Conservation (phyloP, 768 basidiomycete species). For the Boletus tomentosulus region DNA sequence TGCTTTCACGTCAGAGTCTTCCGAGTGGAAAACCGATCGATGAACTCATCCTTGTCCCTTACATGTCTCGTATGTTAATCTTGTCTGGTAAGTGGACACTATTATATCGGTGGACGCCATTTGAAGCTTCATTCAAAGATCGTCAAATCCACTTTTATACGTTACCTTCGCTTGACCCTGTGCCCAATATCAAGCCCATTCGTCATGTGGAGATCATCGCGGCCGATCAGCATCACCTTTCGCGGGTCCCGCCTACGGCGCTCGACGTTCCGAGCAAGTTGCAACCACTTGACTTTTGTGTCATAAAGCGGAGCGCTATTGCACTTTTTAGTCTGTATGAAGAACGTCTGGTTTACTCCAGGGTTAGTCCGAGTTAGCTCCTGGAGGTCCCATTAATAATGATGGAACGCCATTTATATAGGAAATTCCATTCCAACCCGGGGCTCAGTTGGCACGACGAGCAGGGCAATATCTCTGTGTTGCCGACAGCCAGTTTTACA, state of each 20-base stretch:
- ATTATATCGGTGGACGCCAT: not conserved
- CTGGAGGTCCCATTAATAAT: not conserved
- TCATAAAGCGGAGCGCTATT: conserved; percentile 65
- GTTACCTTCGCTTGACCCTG: conserved; percentile 74
- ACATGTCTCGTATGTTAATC: conserved; percentile 69
- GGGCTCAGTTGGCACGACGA: conserved; percentile 57
- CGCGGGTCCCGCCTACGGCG: conserved; percentile 41
- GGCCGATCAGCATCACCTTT: conserved; percentile 73
- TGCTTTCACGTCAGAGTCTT: conserved; percentile 66
- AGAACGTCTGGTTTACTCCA: conserved; percentile 58
- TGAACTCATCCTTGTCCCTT: conserved; percentile 75
- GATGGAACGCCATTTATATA: conserved; percentile 24
- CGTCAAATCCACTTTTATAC: conserved; percentile 73
- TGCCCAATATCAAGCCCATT: conserved; percentile 67
- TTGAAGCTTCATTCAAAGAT: conserved; percentile 33
- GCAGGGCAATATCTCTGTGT: conserved; percentile 64
- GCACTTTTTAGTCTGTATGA: conserved; percentile 58
- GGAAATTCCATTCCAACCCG: conserved; percentile 69
- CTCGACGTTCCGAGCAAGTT: conserved; percentile 36
- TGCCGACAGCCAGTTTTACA: conserved; percentile 70
- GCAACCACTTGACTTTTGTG: conserved; percentile 65
- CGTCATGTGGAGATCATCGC: conserved; percentile 78
- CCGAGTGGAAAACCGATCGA: conserved; percentile 71
- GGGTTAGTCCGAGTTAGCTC: conserved; percentile 38
- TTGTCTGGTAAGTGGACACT: conserved; percentile 56